Evolutionary conservation across 169 alveolate species (phyloP), one percentile per base, ranked within the genome.

Genomic region (Babesia divergens): DNA sequence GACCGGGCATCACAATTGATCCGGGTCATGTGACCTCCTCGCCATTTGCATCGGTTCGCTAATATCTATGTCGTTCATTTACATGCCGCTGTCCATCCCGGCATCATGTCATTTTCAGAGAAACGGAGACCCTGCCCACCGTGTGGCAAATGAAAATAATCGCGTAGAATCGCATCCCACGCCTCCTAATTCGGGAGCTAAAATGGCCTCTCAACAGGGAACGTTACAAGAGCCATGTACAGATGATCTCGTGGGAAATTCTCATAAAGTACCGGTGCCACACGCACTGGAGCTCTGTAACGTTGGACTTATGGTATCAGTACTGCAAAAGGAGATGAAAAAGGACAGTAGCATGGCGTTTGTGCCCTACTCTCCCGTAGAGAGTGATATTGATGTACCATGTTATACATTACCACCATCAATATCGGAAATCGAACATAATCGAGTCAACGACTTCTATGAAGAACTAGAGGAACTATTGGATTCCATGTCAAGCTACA

Each of bases 401-500:
- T 14, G 11, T 20, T 34, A 7, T 22, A 14, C 24, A 20, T 31
- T 5, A 1, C 49, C 52, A 3, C 13, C 31, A 0, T 8, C 64
- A n/a, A 42, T 60, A 0, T 18, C 37, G 1, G 81, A 65, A 34
- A 29, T 56, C 18, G 59, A 29, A 6, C 18, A 35, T 29, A 60
- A 38, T 43, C 42, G 53, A 24, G 68, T 53, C 43, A 38, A 43
- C 20, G 86, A 77, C 54, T 77, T 77, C 43, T 77, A 77, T 56
- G 86, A 77, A 16, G 82, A 67, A 22, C 65, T 77, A 52, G 86
- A 77, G 44, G 86, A 67, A 20, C 52, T 77, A 2, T 31, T 77
- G 26, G 74, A 77, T 18, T 43, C 50, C 49, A 16, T 49, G 24
- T 62, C 35, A 13, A 20, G 18, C 29, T 31, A 50, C 49, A 35